These are phyloP conservation scores for Phytophthora vignae DNA, from an alignment of 352 stramenopile genomes.

Conservation along the genomic window DNA sequence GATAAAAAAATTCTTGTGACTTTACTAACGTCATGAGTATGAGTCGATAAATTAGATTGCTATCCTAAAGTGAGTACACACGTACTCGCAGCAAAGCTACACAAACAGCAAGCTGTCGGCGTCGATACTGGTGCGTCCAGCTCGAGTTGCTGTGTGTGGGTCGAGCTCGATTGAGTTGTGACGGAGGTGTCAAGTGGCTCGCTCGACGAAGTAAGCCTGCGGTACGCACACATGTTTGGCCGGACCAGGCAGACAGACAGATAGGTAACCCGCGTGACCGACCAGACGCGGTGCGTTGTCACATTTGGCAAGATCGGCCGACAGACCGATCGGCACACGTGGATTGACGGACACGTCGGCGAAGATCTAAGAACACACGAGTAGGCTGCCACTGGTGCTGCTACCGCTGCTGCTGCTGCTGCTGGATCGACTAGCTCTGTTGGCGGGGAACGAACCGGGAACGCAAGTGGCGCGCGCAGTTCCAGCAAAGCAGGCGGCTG, in stretches of 20 bases:
- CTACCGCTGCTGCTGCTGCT: not conserved
- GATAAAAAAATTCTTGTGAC: not conserved
- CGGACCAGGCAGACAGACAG: not conserved
- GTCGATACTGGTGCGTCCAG: no score
- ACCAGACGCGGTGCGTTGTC: not conserved
- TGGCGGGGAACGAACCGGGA: constrained; percentile 13
- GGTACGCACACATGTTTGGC: not conserved
- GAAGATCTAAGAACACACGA: constrained; percentile 10
- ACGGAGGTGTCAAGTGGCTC: not conserved
- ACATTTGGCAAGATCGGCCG: not conserved
- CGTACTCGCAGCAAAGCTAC: no score
- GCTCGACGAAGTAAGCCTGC: not conserved
- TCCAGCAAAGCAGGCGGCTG: constrained; percentile 19
- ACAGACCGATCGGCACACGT: not conserved
- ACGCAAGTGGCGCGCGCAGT: constrained; percentile 14
- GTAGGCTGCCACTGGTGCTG: constrained; percentile 1
- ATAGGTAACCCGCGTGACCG: not conserved
- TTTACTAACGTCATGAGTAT: not conserved
- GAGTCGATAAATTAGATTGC: no score
- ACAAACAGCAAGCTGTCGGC: no score
- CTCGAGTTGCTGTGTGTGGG: not conserved
- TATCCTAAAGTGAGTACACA: no score
- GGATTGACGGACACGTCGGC: not conserved
- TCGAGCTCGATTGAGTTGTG: not conserved
- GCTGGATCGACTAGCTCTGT: not conserved